phyloP scores from a whole-genome alignment of 352 stramenopile genomes.

The Pilasporangium apinafurcum region DNA sequence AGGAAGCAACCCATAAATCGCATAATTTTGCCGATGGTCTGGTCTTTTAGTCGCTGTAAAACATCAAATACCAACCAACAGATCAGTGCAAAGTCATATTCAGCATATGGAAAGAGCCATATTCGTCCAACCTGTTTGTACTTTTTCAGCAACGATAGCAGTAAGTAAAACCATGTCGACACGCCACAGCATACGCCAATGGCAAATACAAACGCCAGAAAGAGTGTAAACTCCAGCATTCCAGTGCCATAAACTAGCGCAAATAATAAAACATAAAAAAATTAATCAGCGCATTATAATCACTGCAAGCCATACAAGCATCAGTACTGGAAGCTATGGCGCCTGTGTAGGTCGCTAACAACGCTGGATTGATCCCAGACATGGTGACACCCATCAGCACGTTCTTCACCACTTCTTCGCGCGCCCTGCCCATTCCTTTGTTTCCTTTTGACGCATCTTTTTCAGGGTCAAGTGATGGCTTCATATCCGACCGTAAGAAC shows the following conservation, averaged over 20 bases:
- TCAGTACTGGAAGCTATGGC: constrained; percentile 76
- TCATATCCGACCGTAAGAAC: constrained; percentile 78
- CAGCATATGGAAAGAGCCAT: not conserved
- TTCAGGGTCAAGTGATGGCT: constrained; percentile 64
- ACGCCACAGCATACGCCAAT: constrained; percentile 80
- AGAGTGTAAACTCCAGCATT: constrained; percentile 82
- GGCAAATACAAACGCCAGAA: constrained; percentile 78
- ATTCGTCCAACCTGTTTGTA: constrained; percentile 73
- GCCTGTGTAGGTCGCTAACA: constrained; percentile 83
- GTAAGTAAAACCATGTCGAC: constrained; percentile 86
- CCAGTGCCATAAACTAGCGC: constrained; percentile 76
- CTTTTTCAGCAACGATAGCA: constrained; percentile 82
- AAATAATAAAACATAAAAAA: not conserved
- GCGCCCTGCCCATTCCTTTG: constrained; percentile 41
- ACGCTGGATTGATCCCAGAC: constrained; percentile 82
- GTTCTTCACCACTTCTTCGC: constrained; percentile 74
- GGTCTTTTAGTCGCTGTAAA: constrained; percentile 70
- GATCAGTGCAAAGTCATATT: not conserved
- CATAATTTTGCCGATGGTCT: constrained; percentile 83
- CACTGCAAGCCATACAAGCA: not conserved
- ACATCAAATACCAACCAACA: too few species aligned
- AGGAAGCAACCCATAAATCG: constrained; percentile 79
- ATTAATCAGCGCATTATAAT: not conserved
- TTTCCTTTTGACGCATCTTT: constrained; percentile 28
- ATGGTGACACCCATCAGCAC: constrained; percentile 83